Evolutionary conservation across 202 grass and related monocot species (phyloP), one percentile per base, ranked within the genome.

Genomic region (Zizania palustris): DNA sequence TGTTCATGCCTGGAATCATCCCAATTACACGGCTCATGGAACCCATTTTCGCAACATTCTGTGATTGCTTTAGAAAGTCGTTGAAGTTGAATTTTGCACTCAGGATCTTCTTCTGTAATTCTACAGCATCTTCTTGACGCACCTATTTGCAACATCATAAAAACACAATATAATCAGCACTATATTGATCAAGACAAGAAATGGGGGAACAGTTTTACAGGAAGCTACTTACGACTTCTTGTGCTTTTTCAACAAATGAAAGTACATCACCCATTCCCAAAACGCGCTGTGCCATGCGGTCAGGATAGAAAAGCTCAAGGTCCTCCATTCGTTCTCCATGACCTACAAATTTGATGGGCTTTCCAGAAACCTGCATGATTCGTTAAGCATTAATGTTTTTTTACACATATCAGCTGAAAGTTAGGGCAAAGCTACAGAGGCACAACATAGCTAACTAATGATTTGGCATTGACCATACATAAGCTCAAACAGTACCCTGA

Each of bases 241-340:
- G 89, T 63, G 96, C 83, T 73, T 98, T 98, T 78, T 95, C 91
- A 44, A 95, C 96, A 76, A 98, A 98, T 53, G 91, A 92, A 85
- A 98, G 96, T 66, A 98, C 91, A 81, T 98, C 96, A 42, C 96
- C 96, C 96, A 98, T 95, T 63, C 91, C 96, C 63, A 98, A 77
- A 60, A 98, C 85, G 38, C 91, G 80, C 0, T 93, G 91, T 6
- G 91, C 96, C 96, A 95, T 98, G 15, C 87, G 89, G 15, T 95
- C 87, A 45, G 96, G 96, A 84, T 98, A 98, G 83, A 98, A 95
- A 77, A 87, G 85, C 64, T 95, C 96, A 61, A 98, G 88, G 51
- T 98, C 96, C 54, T 92, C 91, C 71, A 98, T 79, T 37, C 85
- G 88, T 58, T 98, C 96, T 46, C 96, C 91, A 67, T 75, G 44